These are phyloP conservation scores for Schizochytrium sp. DNA, from an alignment of 108 stramenopile species.

Conservation along the genomic window DNA sequence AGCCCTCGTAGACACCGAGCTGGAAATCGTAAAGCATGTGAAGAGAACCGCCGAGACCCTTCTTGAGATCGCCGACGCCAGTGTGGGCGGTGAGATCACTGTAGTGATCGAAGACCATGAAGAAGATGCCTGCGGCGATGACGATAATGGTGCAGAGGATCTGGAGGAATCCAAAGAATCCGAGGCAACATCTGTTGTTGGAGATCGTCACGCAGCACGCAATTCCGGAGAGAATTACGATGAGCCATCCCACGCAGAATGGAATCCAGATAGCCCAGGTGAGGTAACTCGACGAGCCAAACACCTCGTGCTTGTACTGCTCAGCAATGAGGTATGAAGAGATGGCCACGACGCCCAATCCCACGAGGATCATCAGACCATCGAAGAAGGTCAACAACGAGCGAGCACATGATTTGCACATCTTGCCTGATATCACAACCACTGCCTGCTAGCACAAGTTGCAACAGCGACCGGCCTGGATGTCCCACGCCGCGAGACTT, in stretches of 20 bases:
- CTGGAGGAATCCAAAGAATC: conserved; percentile 50
- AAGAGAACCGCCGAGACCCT: not conserved
- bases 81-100: not conserved
- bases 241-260: conserved; percentile 28
- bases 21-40: conserved; percentile 42
- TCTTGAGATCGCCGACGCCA: conserved; percentile 18
- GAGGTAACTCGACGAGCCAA: not conserved
- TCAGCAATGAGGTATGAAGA: conserved; percentile 11
- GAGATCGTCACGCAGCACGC: conserved; percentile 49
- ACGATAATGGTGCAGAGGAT: conserved; percentile 28
- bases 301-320: conserved; percentile 58
- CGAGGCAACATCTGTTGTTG: conserved; percentile 32
- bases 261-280: conserved; percentile 44
- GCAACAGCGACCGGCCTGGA: too few relatives aligned
- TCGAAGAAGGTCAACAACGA: conserved; percentile 17
- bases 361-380: conserved; percentile 51
- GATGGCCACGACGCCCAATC: conserved; percentile 15
- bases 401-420: conserved; percentile 29
- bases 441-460: too few relatives aligned
- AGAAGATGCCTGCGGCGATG: conserved; percentile 2
- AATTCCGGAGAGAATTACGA: not conserved
- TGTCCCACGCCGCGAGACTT: too few relatives aligned
- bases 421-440: not conserved
- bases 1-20: conserved; percentile 35
- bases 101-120: conserved; percentile 48